Base-by-base conservation (phyloP, 305 asterid species). In the Petunia hybrid region DNA sequence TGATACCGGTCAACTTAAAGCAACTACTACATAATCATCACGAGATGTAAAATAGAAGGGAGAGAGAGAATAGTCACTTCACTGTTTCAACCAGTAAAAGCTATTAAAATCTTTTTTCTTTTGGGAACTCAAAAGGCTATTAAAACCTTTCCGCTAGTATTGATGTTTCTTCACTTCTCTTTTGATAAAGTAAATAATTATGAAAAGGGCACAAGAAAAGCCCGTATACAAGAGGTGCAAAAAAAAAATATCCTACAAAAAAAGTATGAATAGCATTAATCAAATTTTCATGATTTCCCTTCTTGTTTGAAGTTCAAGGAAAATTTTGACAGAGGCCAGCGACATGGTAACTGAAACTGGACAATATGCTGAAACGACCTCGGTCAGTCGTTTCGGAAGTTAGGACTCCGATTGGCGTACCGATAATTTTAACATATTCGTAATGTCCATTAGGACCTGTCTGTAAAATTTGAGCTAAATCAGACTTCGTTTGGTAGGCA, bases 81-180 rank as follows among this genome's bases (percentile, higher is more conserved):
- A 6, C 35, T n/a, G 62, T 57, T 14, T 57, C 62, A 57, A 57
- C 31, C 2, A 57, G 9, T 8, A 57, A 57, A 57, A n/a, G 62
- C 35, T 57, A 57, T 5, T 57, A 57, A 14, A 57, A 4, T 5
- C 31, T 13, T 57, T n/a, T 45, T 4, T 45, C 6, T n/a, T 13
- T n/a, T 1, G 22, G 35, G 62, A 57, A 57, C 62, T 14, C 8
- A 8, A 57, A 5, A 57, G n/a, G 62, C 62, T 57, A 57, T 57
- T n/a, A 13, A 56, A 55, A 13, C 4, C 2, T 56, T 4, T n/a
- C 5, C n/a, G 35, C 6, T 2, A n/a, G 35, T 14, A 57, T 56
- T n/a, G 62, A 57, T 57, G 62, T n/a, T 57, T 57, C 62, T 57
- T 57, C 62, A 4, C n/a, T n/a, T n/a, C n/a, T n/a, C n/a, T n/a